Evolutionary conservation across 805 yeast genomes (phyloP).

Genomic region (Torulaspora delbrueckii): DNA sequence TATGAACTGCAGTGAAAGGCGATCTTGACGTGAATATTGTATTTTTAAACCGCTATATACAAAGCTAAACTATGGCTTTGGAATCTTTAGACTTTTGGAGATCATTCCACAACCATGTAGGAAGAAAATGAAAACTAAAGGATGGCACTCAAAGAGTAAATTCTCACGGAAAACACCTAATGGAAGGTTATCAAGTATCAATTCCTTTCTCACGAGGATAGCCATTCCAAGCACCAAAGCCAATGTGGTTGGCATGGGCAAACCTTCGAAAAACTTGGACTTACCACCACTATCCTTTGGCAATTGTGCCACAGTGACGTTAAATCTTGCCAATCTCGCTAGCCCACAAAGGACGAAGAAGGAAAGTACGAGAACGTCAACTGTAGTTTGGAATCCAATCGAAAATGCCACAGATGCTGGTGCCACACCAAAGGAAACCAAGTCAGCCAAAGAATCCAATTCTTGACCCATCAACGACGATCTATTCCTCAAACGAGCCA

Average conservation of each 20-base stretch:
- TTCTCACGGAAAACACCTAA: slow-evolving; percentile 57
- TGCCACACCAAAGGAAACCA: slow-evolving; percentile 90
- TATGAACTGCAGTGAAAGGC: not conserved
- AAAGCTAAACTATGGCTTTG: slow-evolving; percentile 52
- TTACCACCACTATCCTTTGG: slow-evolving; percentile 89
- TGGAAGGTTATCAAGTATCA: slow-evolving; percentile 54
- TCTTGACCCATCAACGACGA: slow-evolving; percentile 95
- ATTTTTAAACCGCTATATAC: not conserved
- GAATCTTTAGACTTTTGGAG: slow-evolving; percentile 83
- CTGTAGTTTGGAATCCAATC: slow-evolving; percentile 79
- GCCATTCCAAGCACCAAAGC: slow-evolving; percentile 72
- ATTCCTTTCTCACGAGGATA: slow-evolving; percentile 49
- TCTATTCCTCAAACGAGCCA: slow-evolving; percentile 89
- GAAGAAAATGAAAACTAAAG: slow-evolving; percentile 56
- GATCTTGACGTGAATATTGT: not conserved
- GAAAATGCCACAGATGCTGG: slow-evolving; percentile 92
- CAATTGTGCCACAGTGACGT: slow-evolving; percentile 85
- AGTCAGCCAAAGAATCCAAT: slow-evolving; percentile 92
- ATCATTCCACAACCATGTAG: slow-evolving; percentile 88
- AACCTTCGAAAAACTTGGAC: slow-evolving; percentile 88
- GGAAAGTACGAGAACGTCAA: slow-evolving; percentile 70
- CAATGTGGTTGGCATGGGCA: slow-evolving; percentile 90
- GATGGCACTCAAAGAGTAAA: slow-evolving; percentile 68
- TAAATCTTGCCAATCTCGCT: slow-evolving; percentile 90
- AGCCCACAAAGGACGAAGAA: slow-evolving; percentile 91